Conservation (phyloP, 257 asterid genomes). For the Ballota nigra region DNA sequence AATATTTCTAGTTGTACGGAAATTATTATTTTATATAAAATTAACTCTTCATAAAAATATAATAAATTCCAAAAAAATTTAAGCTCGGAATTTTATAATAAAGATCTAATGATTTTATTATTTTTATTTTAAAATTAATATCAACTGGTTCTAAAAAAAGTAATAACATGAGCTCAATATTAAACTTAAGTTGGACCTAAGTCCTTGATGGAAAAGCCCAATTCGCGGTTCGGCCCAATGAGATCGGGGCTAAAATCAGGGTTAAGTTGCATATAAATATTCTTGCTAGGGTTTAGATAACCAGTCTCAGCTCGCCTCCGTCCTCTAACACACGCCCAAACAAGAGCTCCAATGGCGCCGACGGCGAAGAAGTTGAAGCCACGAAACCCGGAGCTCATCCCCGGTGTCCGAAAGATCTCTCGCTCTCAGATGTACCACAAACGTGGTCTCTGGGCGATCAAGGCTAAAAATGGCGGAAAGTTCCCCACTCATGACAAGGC, state of each 20-base stretch:
- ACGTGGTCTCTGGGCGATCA: slow-evolving; percentile 72
- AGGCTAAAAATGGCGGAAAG: slow-evolving; percentile 61
- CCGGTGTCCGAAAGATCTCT: slow-evolving; percentile 46
- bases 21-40: too few species aligned
- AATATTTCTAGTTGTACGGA: too few species aligned
- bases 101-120: too few species aligned
- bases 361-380: slow-evolving; percentile 21
- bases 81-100: too few species aligned
- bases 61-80: too few species aligned
- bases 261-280: not conserved
- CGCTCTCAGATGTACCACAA: slow-evolving; percentile 64
- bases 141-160: too few species aligned
- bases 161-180: not conserved
- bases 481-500: slow-evolving; percentile 55
- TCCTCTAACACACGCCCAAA: not conserved
- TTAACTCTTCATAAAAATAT: too few species aligned
- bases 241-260: not conserved
- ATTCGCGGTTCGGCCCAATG: not conserved
- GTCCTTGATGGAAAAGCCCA: not conserved
- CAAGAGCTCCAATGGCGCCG: slow-evolving; percentile 43
- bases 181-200: not conserved
- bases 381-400: slow-evolving; percentile 63
- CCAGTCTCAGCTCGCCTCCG: not conserved
- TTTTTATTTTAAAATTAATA: too few species aligned
- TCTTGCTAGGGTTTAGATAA: not conserved